Base-by-base conservation (phyloP, 2,329 filamentous ascomycete species). In the Esteya vermicola region DNA sequence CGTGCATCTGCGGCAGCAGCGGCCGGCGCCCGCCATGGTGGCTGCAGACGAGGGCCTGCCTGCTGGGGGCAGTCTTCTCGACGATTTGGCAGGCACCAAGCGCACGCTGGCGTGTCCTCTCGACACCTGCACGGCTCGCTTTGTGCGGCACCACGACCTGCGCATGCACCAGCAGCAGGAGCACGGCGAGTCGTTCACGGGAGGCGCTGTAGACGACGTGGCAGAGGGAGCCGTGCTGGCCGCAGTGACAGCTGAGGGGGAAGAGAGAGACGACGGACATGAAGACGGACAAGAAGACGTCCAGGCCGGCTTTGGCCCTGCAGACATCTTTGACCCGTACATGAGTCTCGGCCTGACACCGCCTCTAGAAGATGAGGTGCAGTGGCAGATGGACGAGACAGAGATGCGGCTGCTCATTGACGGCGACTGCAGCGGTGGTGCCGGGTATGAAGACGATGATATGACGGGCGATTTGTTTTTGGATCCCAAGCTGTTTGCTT, bases 1-100 rank as follows among this genome's bases (percentile, higher is more conserved):
- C 36, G 72, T 84, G 19, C 89, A 96, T 55, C 64, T 94, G 21
- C 75, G 78, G n/a, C 52, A 59, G 14, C 59, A 64, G 41, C 64
- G 71, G 12, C 66, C 67, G 9, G 42, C 44, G 43, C 55, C 31
- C 52, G 47, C 39, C 48, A 48, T 41, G 39, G 36, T 14, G 32
- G 30, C 28, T 16, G 9, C 6, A 31, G 14, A 50, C 9, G 41
- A 48, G 2, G 30, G 44, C 4, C 47, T 64, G 12, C 51, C 71
- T 19, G 61, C 66, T 22, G 59, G 63, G 2, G 28, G 23, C 14
- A 38, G 36, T 20, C 23, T 39, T 3, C 54, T 59, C 12, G 59
- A 56, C 32, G 57, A 56, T 4, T 33, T 48, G 9, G 31, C 44
- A 31, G 58, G 58, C 25, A 56, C 56, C 18, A 63, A 63, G 40